A percentile compares a stretch with the other conserved stretches of the same genome.
Evolutionary conservation across 352 stramenopile species (phyloP).

Genomic region (Blastocystis sp.): DNA sequence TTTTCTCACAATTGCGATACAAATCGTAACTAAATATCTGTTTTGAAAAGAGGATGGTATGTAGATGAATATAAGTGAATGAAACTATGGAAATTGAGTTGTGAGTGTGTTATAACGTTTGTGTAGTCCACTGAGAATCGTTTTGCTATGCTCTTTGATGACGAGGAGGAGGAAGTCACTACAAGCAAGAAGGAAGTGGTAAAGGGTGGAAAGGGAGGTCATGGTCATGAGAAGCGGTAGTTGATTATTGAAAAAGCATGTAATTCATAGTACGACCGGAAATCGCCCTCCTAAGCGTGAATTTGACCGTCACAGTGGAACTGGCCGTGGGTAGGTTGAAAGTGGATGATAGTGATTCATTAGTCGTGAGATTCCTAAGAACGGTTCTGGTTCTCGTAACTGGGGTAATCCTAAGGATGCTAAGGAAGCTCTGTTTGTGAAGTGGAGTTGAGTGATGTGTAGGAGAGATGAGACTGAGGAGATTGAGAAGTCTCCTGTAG

Average conservation of each 20-base stretch:
- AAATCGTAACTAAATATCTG: background rate
- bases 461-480: slow-evolving; percentile 3
- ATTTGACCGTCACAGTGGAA: slow-evolving; percentile 55
- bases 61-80: background rate
- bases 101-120: background rate
- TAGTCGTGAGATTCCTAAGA: slow-evolving; percentile 59
- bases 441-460: background rate
- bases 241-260: background rate
- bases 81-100: background rate
- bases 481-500: background rate
- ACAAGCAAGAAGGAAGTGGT: background rate
- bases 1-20: background rate
- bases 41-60: slow-evolving; percentile 36
- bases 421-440: background rate
- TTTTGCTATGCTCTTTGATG: slow-evolving; percentile 56
- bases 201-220: no score
- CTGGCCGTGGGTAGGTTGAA: slow-evolving; percentile 1
- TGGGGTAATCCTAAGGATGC: slow-evolving; percentile 57
- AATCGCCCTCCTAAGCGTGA: slow-evolving; percentile 11
- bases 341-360: background rate
- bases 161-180: background rate
- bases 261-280: background rate
- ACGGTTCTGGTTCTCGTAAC: slow-evolving; percentile 45
- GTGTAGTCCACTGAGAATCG: slow-evolving; percentile 43
- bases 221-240: background rate